A percentile compares a stretch with the other conserved stretches of the same genome.
Conservation (phyloP, 768 basidiomycete species). For the Mycena vitilis region DNA sequence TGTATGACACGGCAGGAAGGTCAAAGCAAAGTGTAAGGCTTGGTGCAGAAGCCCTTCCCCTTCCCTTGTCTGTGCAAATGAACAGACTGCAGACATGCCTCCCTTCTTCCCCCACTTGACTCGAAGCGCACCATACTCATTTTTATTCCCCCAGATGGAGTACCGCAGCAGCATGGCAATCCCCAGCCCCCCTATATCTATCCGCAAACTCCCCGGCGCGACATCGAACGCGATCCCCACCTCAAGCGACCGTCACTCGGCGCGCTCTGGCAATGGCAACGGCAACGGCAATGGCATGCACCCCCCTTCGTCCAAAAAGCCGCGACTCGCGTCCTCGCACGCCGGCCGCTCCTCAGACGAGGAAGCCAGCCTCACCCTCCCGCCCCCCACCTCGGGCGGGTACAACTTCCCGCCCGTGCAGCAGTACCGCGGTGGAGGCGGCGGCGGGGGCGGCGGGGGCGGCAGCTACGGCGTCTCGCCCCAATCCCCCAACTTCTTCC, state of each 20-base stretch:
- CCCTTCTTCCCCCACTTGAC: too few species aligned
- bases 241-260: slow-evolving; percentile 29
- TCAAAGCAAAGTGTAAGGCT: too few species aligned
- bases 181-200: slow-evolving; percentile 33
- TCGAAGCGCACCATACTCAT: not conserved
- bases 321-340: slow-evolving; percentile 18
- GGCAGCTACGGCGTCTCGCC: slow-evolving; percentile 19
- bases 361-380: slow-evolving; percentile 21
- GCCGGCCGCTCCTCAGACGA: slow-evolving; percentile 21
- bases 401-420: slow-evolving; percentile 30
- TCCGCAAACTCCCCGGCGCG: slow-evolving; percentile 24
- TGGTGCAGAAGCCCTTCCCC: too few species aligned
- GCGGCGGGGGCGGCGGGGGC: slow-evolving; percentile 15
- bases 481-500: slow-evolving; percentile 12
- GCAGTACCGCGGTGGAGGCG: slow-evolving; percentile 7
- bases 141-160: slow-evolving; percentile 17
- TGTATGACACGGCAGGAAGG: too few species aligned
- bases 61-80: too few species aligned
- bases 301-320: slow-evolving; percentile 28
- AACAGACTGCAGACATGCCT: too few species aligned
- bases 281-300: slow-evolving; percentile 28
- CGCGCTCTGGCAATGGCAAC: slow-evolving; percentile 24
- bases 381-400: slow-evolving; percentile 4
- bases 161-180: slow-evolving; percentile 34
- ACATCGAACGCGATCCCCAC: slow-evolving; percentile 30